Base-by-base conservation (phyloP, 2,329 filamentous ascomycete genomes). In the Colletotrichum orchidophilum region DNA sequence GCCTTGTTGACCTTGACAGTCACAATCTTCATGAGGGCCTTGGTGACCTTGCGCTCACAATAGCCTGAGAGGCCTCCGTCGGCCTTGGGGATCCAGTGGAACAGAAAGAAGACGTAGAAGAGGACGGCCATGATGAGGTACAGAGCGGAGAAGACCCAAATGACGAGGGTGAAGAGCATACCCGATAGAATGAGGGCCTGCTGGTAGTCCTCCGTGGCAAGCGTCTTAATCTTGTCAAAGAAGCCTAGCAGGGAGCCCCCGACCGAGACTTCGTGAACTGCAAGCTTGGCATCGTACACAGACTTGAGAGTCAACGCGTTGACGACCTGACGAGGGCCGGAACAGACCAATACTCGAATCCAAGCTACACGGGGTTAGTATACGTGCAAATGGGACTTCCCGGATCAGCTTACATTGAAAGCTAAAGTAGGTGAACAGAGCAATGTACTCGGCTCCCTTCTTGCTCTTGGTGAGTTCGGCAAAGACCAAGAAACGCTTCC, bases 41-140 rank as follows among this genome's bases (percentile, higher is more conserved):
- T 92, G 82, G 97, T 97, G 79, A 97, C 92, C 84, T 98, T 98
- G 55, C 95, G 92, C 73, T 94, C 92, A 80, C 96, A 98, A 83
- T 97, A 99, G 29, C 91, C 91, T 5, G 90, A 90, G 33, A 99
- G 86, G 8, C 93, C 92, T 6, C 94, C 94, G 77, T 98, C 95
- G 12, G 90, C 86, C 42, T 88, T 88, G 1, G 95, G 95, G 72
- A 99, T 96, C 82, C 96, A 96, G 81, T 96, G 93, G 89, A 93
- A 97, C 6, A 99, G 87, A 81, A 97, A 99, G 76, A 94, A 89
- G 46, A 97, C 81, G 81, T 97, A 98, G 71, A 97, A 91, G 1
- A 97, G 76, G 26, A 91, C 84, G 0, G 94, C 94, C 11, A 93
- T 78, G n/a, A 96, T 83, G 61, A 98, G 86, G 53, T 89, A 91